Base-by-base conservation (phyloP, 495 filamentous ascomycete species). In the Penicillium coffeae region DNA sequence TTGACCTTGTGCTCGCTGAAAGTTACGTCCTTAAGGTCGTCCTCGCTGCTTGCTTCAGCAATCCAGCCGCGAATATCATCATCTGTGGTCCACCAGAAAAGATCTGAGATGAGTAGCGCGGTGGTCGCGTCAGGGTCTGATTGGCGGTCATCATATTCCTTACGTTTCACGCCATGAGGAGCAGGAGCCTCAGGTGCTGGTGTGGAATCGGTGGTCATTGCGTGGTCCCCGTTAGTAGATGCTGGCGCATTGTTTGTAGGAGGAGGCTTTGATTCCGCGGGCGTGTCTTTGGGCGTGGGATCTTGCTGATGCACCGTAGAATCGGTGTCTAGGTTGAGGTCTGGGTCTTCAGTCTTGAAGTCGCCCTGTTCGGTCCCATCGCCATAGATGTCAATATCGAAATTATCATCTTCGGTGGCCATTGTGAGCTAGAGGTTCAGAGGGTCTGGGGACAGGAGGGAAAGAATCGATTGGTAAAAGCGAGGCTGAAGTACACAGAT, bases 1-100 rank as follows among this genome's bases (percentile, higher is more conserved):
- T 98, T 98, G 12, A 97, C 90, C 67, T 98, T 98, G 68, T 97
- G 93, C 63, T 98, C 93, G 51, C 86, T 95, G 58, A 96, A 97
- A 1, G 91, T 95, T 36, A 97, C 84, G 47, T 96, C 92, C 59
- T 89, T 89, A 16, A 98, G 74, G 58, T 95, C 89, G 38, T 82
- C 78, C 61, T 97, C 93, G 53, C 80, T 86, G 8, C 74, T 76
- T 21, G 84, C 86, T 50, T 87, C 74, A 52, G 83, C 81, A 9
- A 86, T 79, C 91, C 90, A 96, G 47, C 87, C 89, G 38, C 93
- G 86, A 48, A 98, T 80, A 51, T 96, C 89, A 58, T 98, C 93
- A 55, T 98, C 93, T 12, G 87, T 96, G 21, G 84, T 88, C 91
- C 91, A 97, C 94, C 94, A 97, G 66, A 86, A 83, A 10, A 98